These are phyloP conservation scores for Solanum appendiculatum DNA, from an alignment of 257 asterid genomes.

Conservation along the genomic window DNA sequence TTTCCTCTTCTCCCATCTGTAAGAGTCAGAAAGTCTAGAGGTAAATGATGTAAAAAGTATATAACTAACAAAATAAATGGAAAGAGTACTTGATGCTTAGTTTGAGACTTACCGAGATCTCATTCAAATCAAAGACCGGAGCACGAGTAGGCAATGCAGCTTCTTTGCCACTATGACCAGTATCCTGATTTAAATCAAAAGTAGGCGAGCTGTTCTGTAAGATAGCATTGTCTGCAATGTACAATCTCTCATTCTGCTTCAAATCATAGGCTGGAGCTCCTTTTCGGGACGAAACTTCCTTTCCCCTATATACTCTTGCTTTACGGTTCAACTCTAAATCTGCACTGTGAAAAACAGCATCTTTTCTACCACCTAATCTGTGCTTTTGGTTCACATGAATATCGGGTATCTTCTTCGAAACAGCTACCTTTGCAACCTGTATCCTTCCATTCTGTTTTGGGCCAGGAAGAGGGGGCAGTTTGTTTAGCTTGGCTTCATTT, in stretches of 20 bases:
- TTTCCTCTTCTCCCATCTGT: slow-evolving; percentile 71
- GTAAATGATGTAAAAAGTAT: not conserved
- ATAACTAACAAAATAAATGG: not conserved
- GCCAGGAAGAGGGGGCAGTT: slow-evolving; percentile 30
- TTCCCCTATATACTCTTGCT: slow-evolving; percentile 22
- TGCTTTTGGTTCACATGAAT: slow-evolving; percentile 22
- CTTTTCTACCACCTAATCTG: not conserved
- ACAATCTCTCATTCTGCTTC: slow-evolving; percentile 28
- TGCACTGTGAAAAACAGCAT: not conserved
- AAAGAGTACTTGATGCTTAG: not conserved
- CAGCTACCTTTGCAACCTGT: slow-evolving; percentile 21
- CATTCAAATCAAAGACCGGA: slow-evolving; percentile 75
- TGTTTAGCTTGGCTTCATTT: slow-evolving; percentile 20
- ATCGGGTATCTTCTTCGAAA: not conserved
- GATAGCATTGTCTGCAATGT: slow-evolving; percentile 19
- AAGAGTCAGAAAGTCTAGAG: not conserved
- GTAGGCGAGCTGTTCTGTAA: not conserved
- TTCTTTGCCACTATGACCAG: slow-evolving; percentile 28
- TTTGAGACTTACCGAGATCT: slow-evolving; percentile 45
- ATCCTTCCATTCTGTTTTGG: slow-evolving; percentile 28
- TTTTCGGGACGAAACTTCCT: slow-evolving; percentile 7
- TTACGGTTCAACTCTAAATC: slow-evolving; percentile 17
- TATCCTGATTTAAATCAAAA: slow-evolving; percentile 55
- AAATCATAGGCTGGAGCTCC: slow-evolving; percentile 6
- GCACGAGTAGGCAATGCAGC: slow-evolving; percentile 37